These are phyloP conservation scores for Rutstroemia sp. DNA, from an alignment of 2,329 filamentous ascomycete genomes.

Conservation along the genomic window DNA sequence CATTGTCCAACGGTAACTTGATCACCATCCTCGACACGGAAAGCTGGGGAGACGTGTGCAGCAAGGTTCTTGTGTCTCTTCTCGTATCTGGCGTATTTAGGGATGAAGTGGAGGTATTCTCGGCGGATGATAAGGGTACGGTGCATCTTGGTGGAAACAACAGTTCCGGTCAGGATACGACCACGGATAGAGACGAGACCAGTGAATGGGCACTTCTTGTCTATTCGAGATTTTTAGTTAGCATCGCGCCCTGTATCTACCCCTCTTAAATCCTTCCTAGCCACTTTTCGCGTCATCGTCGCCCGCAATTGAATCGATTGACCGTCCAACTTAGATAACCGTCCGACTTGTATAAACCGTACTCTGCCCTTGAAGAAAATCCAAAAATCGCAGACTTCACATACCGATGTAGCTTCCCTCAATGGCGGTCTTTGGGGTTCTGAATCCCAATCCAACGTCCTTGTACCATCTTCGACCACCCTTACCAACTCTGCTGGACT, in stretches of 20 bases:
- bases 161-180: slow-evolving; percentile 98
- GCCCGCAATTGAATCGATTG: neutral
- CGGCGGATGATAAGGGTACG: slow-evolving; percentile 98
- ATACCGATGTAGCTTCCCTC: slow-evolving; percentile 98
- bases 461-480: slow-evolving; percentile 95
- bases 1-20: slow-evolving; percentile 99
- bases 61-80: slow-evolving; percentile 99
- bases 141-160: slow-evolving; percentile 99
- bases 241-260: slow-evolving; percentile 10
- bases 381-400: slow-evolving; percentile 34
- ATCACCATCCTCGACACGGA: slow-evolving; percentile 99
- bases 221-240: slow-evolving; percentile 40
- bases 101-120: slow-evolving; percentile 99
- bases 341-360: neutral
- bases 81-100: slow-evolving; percentile 99
- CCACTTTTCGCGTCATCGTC: neutral
- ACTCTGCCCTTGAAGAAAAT: neutral
- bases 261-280: neutral
- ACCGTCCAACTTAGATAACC: neutral
- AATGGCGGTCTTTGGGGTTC: slow-evolving; percentile 97
- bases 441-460: slow-evolving; percentile 98
- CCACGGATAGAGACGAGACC: slow-evolving; percentile 99
- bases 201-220: slow-evolving; percentile 99
- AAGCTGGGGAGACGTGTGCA: slow-evolving; percentile 97
- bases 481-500: slow-evolving; percentile 82